These are phyloP conservation scores for Penicillium cosmopolitanum DNA, from an alignment of 495 filamentous ascomycete species.

Conservation along the genomic window DNA sequence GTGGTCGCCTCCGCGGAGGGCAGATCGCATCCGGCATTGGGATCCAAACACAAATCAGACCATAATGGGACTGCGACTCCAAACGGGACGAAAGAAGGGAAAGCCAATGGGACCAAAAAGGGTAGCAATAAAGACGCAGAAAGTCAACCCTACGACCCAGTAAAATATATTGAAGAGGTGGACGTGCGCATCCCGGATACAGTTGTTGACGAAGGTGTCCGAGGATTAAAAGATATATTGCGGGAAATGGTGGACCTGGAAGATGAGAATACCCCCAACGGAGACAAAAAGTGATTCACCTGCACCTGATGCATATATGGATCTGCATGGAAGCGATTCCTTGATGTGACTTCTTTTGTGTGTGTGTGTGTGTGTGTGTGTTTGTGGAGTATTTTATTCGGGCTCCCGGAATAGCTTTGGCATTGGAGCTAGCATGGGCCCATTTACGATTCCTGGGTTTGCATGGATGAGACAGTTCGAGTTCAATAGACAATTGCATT, in stretches of 20 bases:
- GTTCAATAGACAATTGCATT: conserved; percentile 31
- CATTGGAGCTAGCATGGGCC: conserved; percentile 18
- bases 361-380: conserved; percentile 11
- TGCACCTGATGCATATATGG: conserved; percentile 8
- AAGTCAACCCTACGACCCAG: conserved; percentile 23
- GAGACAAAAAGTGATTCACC: conserved; percentile 30
- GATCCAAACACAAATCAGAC: conserved; percentile 15
- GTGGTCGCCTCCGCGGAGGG: conserved; percentile 49
- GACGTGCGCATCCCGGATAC: conserved; percentile 46
- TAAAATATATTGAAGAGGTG: conserved; percentile 41
- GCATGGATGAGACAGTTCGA: conserved; percentile 23
- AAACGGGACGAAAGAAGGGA: conserved; percentile 30
- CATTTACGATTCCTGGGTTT: conserved; percentile 25
- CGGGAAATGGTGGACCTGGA: conserved; percentile 53
- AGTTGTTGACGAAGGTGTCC: conserved; percentile 50
- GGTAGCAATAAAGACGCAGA: conserved; percentile 22
- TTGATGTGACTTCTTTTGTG: conserved; percentile 7
- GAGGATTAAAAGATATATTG: conserved; percentile 51
- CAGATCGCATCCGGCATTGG: conserved; percentile 35
- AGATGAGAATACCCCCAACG: conserved; percentile 41
- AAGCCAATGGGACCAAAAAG: conserved; percentile 31
- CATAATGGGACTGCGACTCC: conserved; percentile 21
- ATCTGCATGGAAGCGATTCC: conserved; percentile 28
- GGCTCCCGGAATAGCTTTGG: conserved; percentile 22
- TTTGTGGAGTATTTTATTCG: conserved; percentile 25